A percentile compares a stretch with the other conserved stretches of the same genome.
These are phyloP conservation scores for Sinapis alba DNA, from an alignment of 441 rosid genomes.

Conservation along the genomic window DNA sequence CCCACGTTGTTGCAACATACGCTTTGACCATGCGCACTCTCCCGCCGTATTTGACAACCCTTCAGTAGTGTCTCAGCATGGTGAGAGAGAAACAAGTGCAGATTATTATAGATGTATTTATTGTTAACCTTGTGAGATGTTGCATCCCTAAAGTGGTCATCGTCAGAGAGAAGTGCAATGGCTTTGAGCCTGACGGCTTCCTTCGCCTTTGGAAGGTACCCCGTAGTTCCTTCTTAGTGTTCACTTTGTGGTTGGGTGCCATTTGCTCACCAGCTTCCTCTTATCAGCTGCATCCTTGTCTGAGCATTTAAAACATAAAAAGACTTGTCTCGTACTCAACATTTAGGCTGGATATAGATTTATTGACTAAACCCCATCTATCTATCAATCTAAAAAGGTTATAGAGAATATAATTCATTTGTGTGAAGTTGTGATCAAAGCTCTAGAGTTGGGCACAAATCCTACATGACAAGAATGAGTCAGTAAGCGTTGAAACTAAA, in stretches of 20 bases:
- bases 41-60: slow-evolving; percentile 98
- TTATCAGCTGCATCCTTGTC: slow-evolving; percentile 73
- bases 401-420: neutral
- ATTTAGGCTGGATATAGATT: neutral
- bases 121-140: slow-evolving; percentile 84
- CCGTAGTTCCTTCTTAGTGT: slow-evolving; percentile 85
- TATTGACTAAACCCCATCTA: neutral
- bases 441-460: slow-evolving; percentile 1
- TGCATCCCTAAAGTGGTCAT: slow-evolving; percentile 89
- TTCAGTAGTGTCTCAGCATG: slow-evolving; percentile 14
- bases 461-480: neutral
- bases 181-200: slow-evolving; percentile 79
- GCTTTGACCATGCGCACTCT: slow-evolving; percentile 95
- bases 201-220: slow-evolving; percentile 87
- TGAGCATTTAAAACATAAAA: slow-evolving; percentile 10
- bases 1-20: slow-evolving; percentile 98
- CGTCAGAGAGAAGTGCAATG: slow-evolving; percentile 81
- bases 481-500: slow-evolving; percentile 26
- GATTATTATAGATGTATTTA: neutral
- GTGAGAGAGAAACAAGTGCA: neutral
- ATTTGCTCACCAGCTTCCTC: slow-evolving; percentile 85
- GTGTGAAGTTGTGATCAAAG: neutral
- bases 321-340: slow-evolving; percentile 7
- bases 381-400: neutral
- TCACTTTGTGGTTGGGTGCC: slow-evolving; percentile 95